phyloP scores from a whole-genome alignment of 306 rosid genomes.

The Crotalaria pallida region DNA sequence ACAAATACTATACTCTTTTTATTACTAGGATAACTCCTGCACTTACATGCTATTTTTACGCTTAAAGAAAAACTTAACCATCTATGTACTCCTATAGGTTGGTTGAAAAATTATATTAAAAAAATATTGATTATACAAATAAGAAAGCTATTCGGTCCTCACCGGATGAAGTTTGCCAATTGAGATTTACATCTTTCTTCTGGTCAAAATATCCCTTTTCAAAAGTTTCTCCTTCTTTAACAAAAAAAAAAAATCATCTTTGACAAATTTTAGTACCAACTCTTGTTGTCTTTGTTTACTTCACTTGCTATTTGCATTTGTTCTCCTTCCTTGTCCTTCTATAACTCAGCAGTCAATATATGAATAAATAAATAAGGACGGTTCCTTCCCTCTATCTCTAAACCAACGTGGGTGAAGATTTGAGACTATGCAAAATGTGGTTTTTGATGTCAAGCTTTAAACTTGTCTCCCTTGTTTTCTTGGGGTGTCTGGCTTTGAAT shows the following conservation, averaged over 20 bases:
- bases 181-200: background rate
- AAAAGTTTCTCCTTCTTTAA: background rate
- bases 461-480: constrained; percentile 11
- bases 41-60: no score
- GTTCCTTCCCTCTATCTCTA: background rate
- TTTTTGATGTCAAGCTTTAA: constrained; percentile 19
- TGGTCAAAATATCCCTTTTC: background rate
- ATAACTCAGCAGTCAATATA: no score
- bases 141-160: no score
- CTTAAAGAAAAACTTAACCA: no score
- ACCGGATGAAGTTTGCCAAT: no score
- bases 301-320: background rate
- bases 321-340: background rate
- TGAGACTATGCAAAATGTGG: constrained; percentile 26
- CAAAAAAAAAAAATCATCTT: no score
- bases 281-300: background rate
- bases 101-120: no score
- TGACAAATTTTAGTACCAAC: background rate
- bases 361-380: no score
- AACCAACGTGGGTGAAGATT: background rate
- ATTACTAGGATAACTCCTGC: no score
- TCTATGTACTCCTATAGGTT: no score
- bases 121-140: no score
- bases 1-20: no score
- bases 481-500: constrained; percentile 30